A percentile compares a stretch with the other conserved stretches of the same genome.
Conservation (phyloP, 208 protist species). For the Crithidia fasciculata region DNA sequence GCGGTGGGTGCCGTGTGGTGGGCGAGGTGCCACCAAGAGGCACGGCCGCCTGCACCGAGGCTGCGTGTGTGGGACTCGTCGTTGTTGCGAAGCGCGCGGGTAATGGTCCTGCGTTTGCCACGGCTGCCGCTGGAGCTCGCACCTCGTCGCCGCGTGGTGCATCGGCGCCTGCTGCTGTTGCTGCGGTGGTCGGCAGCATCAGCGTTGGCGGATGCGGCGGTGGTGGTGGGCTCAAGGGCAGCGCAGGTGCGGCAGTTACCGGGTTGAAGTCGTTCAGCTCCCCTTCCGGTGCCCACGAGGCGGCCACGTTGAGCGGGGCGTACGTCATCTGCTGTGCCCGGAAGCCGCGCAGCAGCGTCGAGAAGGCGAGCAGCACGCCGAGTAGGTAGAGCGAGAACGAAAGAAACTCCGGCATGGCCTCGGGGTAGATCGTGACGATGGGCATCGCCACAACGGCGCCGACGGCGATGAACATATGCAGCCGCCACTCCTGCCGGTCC, state of each 20-base stretch:
- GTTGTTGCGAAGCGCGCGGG: not conserved
- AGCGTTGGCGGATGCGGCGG: not conserved
- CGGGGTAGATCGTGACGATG: slow-evolving; percentile 56
- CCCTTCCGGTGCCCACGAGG: slow-evolving; percentile 33
- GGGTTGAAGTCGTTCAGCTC: slow-evolving; percentile 13
- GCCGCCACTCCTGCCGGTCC: slow-evolving; percentile 47
- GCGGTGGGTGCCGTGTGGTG: not conserved
- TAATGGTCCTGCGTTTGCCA: no score
- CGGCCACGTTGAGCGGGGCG: slow-evolving; percentile 42
- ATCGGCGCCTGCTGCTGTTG: not conserved
- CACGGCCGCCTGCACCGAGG: not conserved
- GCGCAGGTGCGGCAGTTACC: not conserved
- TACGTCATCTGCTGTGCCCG: slow-evolving; percentile 49
- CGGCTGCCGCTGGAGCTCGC: no score
- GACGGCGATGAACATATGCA: slow-evolving; percentile 45
- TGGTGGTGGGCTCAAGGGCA: not conserved
- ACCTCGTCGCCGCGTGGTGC: no score
- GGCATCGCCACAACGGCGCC: slow-evolving; percentile 36
- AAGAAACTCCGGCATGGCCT: slow-evolving; percentile 44
- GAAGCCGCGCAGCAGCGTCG: slow-evolving; percentile 43
- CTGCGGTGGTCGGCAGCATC: not conserved
- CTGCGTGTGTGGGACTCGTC: not conserved
- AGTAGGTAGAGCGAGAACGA: slow-evolving; percentile 44
- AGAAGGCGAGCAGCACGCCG: slow-evolving; percentile 24
- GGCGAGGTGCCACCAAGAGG: not conserved